These are phyloP conservation scores for Apiotrichum mycotoxinovorans DNA, from an alignment of 1,284 basidiomycete genomes.

Conservation along the genomic window DNA sequence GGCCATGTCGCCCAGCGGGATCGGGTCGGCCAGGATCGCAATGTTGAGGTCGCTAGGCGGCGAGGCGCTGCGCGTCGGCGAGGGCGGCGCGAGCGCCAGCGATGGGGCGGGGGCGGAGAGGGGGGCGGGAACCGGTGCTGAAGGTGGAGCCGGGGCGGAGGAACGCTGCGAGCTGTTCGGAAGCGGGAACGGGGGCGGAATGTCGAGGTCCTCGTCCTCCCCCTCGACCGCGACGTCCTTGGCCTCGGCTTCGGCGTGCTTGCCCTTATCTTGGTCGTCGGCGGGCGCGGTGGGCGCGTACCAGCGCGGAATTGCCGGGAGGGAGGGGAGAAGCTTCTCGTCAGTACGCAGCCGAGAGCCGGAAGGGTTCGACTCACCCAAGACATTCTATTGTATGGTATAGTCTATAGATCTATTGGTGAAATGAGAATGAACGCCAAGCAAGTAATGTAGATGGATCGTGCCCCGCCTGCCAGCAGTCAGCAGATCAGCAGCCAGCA, in stretches of 20 bases:
- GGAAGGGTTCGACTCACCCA: constrained; percentile 5
- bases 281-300: not conserved
- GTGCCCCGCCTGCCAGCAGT: too few relatives aligned
- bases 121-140: constrained; percentile 22
- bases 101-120: constrained; percentile 17
- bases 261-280: not conserved
- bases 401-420: not conserved
- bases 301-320: constrained; percentile 15
- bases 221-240: constrained; percentile 21
- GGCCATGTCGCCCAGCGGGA: constrained; percentile 43
- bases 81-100: constrained; percentile 54
- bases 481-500: too few relatives aligned
- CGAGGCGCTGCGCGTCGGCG: constrained; percentile 58
- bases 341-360: not conserved
- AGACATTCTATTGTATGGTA: constrained; percentile 8
- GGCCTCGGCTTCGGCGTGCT: not conserved
- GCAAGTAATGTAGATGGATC: too few relatives aligned
- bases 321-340: constrained; percentile 9
- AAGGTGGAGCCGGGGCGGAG: constrained; percentile 40
- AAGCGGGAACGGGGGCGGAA: constrained; percentile 77
- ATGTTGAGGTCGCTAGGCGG: constrained; percentile 42
- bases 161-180: constrained; percentile 76
- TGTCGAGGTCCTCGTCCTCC: constrained; percentile 62
- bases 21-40: constrained; percentile 37
- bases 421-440: not conserved